Base-by-base conservation (phyloP, 257 asterid genomes). In the Plantago major region DNA sequence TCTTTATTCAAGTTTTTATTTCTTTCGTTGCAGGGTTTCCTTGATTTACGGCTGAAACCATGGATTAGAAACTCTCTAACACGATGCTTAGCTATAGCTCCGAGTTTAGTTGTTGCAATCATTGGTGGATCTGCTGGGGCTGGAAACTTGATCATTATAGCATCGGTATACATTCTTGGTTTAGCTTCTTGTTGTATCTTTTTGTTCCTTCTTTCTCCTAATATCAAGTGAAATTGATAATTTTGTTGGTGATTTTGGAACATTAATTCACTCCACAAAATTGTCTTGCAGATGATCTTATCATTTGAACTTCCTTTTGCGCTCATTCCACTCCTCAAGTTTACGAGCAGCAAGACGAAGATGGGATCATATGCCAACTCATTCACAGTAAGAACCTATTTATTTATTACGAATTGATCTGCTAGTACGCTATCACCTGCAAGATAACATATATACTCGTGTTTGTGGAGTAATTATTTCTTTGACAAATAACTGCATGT, bases 221-320 rank as follows among this genome's bases (percentile, higher is more conserved):
- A 52, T 2, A 52, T 22, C 26, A 22, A 22, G 26, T 22, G 26
- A 22, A 22, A 22, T 22, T 22, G 26, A 22, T 22, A 1, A 22
- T 22, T n/a, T 22, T 22, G 26, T 22, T 22, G 26, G 26, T 22
- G 2, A 22, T 22, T 22, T 22, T 22, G 26, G 26, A 22, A 22
- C 26, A 22, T 22, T 22, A 22, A 22, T n/a, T n/a, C n/a, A 22
- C 26, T 22, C 26, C 26, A 22, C 26, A 22, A 22, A 22, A 22
- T 22, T 62, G 9, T 33, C 33, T 54, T 37, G 79, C 85, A 92
- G 99, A 92, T 92, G 96, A 84, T 92, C 78, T 79, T 92, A 56
- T 89, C 99, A 0, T 92, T 92, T 28, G 99, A 92, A 58, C 99
- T 89, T 26, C 99, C 99, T 11, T 92, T 92, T 69, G 97, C 97